Evolutionary conservation across 495 filamentous ascomycete species (phyloP), one percentile per base, ranked within the genome.

Genomic region (Penicillium alfredii): DNA sequence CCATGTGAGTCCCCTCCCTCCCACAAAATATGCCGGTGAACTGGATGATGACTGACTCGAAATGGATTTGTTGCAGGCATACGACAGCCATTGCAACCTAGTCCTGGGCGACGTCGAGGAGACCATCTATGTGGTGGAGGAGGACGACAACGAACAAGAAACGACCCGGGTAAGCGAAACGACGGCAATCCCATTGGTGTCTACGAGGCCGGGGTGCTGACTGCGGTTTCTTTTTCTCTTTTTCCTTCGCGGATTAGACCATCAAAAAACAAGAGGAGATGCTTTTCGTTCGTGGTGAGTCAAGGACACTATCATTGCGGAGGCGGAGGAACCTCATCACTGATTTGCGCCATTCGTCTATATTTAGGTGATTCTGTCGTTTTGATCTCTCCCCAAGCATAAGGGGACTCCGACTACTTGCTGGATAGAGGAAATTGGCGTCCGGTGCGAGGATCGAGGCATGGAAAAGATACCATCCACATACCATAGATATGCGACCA

Each of bases 11-110:
- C 33, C 18, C 19, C 12, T 25, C 6, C 19, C 18, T 19, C 20
- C 12, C 24, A 14, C 12, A n/a, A n/a, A n/a, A n/a, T n/a, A n/a
- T n/a, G n/a, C n/a, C n/a, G n/a, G n/a, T n/a, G n/a, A n/a, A n/a
- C n/a, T n/a, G n/a, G n/a, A n/a, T n/a, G n/a, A n/a, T n/a, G n/a
- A n/a, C n/a, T n/a, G n/a, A n/a, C n/a, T n/a, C n/a, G n/a, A n/a
- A n/a, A n/a, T n/a, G n/a, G n/a, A n/a, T n/a, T n/a, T n/a, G n/a
- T n/a, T n/a, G n/a, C 50, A 99, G 93, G 92, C 90, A 20, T 99
- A 96, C 59, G 92, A 99, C 58, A 92, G 85, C 51, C 92, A 99
- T 59, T 97, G 92, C 77, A 99, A 99, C 55, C 65, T 97, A n/a
- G 86, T 99, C 4, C 72, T 99, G 2, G 92, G 93, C 4, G 93